Evolutionary conservation across 768 basidiomycete species (phyloP).

Genomic region (Rhodosporidiobolus sp.): DNA sequence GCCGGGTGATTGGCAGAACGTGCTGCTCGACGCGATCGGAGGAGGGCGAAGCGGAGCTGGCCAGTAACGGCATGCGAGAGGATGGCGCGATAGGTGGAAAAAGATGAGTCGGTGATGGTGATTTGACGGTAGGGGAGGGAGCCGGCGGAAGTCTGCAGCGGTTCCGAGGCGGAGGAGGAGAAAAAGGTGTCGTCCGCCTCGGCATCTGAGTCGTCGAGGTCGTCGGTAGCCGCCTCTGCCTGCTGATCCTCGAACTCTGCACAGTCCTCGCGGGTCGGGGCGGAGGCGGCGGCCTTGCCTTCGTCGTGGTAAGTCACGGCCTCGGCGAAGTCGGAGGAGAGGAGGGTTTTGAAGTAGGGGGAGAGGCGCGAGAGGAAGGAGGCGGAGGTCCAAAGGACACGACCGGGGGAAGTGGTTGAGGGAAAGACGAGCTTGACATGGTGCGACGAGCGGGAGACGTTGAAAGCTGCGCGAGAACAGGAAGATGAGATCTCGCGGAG

Average conservation of each 20-base stretch:
- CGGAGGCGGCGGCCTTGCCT: not conserved
- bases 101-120: not conserved
- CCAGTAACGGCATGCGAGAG: not conserved
- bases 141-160: not conserved
- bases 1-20: not conserved
- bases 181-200: not conserved
- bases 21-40: not conserved
- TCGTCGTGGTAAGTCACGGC: not conserved
- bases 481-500: too few relatives aligned
- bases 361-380: not conserved
- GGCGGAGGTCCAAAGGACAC: not conserved
- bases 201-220: slow-evolving; percentile 14
- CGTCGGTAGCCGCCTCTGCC: not conserved
- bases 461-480: too few relatives aligned
- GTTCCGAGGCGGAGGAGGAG: not conserved
- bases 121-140: not conserved
- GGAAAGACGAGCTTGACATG: too few relatives aligned
- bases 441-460: too few relatives aligned
- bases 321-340: not conserved
- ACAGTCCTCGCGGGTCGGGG: too few relatives aligned
- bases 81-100: slow-evolving; percentile 7
- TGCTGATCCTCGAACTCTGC: too few relatives aligned
- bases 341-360: slow-evolving; percentile 1
- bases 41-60: not conserved
- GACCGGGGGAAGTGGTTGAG: too few relatives aligned